Evolutionary conservation across 805 yeast species (phyloP).

Genomic region (Nakazawaea molendinolei): DNA sequence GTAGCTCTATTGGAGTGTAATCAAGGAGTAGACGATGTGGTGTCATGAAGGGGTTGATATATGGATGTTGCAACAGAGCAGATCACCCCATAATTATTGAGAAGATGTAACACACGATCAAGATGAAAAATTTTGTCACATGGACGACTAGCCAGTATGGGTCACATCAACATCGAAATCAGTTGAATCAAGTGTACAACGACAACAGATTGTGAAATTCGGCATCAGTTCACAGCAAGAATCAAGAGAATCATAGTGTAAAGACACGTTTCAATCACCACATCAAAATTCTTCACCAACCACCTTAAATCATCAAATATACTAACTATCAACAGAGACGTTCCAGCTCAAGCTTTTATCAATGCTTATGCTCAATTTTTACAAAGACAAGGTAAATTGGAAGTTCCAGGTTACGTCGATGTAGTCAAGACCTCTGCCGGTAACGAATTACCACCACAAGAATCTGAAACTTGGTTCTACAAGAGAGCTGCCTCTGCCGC

Average conservation of each 20-base stretch:
- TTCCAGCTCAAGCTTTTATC: slow-evolving; percentile 99
- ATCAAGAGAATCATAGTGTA: background rate
- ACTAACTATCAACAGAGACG: slow-evolving; percentile 69
- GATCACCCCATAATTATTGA: too few species aligned
- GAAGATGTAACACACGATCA: too few species aligned
- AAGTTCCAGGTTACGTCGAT: slow-evolving; percentile 99
- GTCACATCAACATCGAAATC: too few species aligned
- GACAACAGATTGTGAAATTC: background rate
- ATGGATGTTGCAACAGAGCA: too few species aligned
- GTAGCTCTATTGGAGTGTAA: too few species aligned
- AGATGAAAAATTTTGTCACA: too few species aligned
- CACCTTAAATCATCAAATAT: background rate
- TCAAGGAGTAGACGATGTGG: too few species aligned
- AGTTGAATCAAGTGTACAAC: background rate
- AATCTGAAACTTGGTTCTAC: slow-evolving; percentile 99
- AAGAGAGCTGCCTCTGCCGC: slow-evolving; percentile 99
- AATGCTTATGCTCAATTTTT: slow-evolving; percentile 99
- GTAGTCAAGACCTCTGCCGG: slow-evolving; percentile 98
- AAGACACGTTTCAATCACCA: background rate
- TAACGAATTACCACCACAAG: slow-evolving; percentile 99
- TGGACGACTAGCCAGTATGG: too few species aligned
- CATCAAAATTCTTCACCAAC: background rate
- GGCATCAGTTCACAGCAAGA: slow-evolving; percentile 15
- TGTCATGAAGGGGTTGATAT: too few species aligned
- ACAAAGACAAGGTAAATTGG: slow-evolving; percentile 99